Evolutionary conservation across 495 filamentous ascomycete genomes (phyloP), one percentile per base, ranked within the genome.

Genomic region (Trichodelitschia bisporula): DNA sequence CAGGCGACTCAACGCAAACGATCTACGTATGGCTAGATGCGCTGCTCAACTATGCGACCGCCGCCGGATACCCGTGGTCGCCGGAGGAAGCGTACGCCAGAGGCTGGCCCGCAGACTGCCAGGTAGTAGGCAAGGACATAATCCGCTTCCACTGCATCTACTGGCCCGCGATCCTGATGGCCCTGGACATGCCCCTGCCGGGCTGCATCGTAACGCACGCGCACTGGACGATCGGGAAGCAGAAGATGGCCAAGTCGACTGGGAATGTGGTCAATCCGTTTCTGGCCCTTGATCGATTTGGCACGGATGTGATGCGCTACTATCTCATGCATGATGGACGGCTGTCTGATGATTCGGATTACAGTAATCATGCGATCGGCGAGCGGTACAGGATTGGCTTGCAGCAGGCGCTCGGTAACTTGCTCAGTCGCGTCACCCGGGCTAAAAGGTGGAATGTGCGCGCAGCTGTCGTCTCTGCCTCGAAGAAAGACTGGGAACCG

Each of bases 21-120:
- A 84, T 97, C 37, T 97, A 95, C 46, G 89, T 95, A 20, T 97
- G 86, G 86, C 61, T 97, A 3, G 89, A 95, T 52, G 86, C 86
- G 3, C 60, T 97, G 15, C 61, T 93, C 38, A 95, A 93, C 49
- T 95, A 97, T 42, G 50, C 89, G 40, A 90, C 82, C 18, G 74
- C 66, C 34, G 66, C 77, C 11, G 77, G 82, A 12, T 95, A 89
- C 43, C 84, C 86, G 0, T 77, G 72, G 51, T 38, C 56, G 0
- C 75, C 79, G 1, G 71, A 68, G 9, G 43, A 59, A 26, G 72
- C 72, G 18, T 34, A 47, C 3, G 48, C 48, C 2, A 56, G 59
- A 11, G 74, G 72, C 15, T 97, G 89, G 89, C 89, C 86, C 19
- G 83, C 75, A 12, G 71, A 97, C 49, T 56, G 80, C 1, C 86